Percentiles rank a stretch among this genome's conserved stretches.
These are phyloP conservation scores for Forsythia suspensa DNA, from an alignment of 257 asterid species.

Conservation along the genomic window DNA sequence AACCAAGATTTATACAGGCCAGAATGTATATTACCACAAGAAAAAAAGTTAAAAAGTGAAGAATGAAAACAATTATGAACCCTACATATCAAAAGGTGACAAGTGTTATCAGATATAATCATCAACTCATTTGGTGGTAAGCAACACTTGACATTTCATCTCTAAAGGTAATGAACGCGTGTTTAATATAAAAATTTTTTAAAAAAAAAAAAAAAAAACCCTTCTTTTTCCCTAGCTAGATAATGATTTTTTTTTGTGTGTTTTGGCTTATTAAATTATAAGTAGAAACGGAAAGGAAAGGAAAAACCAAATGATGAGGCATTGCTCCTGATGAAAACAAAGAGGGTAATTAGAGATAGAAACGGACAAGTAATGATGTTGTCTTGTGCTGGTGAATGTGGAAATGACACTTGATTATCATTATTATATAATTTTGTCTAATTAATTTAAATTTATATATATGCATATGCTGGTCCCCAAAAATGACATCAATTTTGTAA, in stretches of 20 bases:
- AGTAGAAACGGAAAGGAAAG: constrained; percentile 11
- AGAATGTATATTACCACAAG: neutral
- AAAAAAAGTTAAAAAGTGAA: constrained; percentile 15
- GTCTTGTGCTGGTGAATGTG: constrained; percentile 48
- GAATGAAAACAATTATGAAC: constrained; percentile 30
- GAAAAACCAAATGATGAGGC: constrained; percentile 20
- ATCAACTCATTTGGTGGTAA: constrained; percentile 58
- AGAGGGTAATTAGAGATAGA: constrained; percentile 22
- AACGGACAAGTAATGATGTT: constrained; percentile 63
- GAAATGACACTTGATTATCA: constrained; percentile 25
- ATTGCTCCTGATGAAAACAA: constrained; percentile 28
- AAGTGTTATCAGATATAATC: constrained; percentile 61
- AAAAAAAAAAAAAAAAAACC: neutral
- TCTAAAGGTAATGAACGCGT: constrained; percentile 49
- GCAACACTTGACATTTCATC: constrained; percentile 38
- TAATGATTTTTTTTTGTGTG: neutral
- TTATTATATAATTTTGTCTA: neutral
- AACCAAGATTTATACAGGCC: neutral
- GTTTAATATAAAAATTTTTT: constrained; percentile 18
- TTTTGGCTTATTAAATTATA: constrained; percentile 9
- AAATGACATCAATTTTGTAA: neutral
- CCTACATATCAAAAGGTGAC: constrained; percentile 44
- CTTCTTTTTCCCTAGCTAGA: neutral
- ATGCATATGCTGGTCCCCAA: neutral
- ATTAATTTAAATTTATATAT: neutral